Conservation (phyloP, 2,329 filamentous ascomycete species). For the Cladosporium sp. region DNA sequence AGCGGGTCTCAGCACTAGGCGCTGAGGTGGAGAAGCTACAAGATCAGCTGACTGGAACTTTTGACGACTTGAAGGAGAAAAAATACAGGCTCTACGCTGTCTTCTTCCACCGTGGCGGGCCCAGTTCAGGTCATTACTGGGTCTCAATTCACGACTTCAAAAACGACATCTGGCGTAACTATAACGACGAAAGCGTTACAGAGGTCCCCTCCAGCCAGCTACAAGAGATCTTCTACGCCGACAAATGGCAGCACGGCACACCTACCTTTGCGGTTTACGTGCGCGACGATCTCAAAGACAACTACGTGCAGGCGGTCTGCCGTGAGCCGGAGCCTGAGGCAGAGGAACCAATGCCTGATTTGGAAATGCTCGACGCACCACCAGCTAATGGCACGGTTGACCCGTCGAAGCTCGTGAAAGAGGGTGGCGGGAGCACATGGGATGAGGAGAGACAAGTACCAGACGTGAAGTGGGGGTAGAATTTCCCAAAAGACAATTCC, state of each 20-base stretch:
- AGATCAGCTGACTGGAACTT: slow-evolving; percentile 53
- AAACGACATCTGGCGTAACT: slow-evolving; percentile 78
- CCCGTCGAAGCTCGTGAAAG: background rate
- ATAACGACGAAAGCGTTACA: slow-evolving; percentile 83
- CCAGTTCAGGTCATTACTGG: slow-evolving; percentile 79
- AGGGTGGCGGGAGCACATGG: background rate
- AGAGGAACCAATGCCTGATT: background rate
- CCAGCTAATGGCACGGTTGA: background rate
- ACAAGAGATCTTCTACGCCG: slow-evolving; percentile 64
- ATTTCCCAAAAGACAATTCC: background rate
- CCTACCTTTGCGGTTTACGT: slow-evolving; percentile 84
- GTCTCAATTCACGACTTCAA: slow-evolving; percentile 93
- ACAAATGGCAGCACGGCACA: slow-evolving; percentile 61
- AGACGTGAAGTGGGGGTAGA: slow-evolving; percentile 1
- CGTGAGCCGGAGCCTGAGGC: slow-evolving; percentile 13
- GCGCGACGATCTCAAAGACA: slow-evolving; percentile 59
- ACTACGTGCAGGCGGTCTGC: slow-evolving; percentile 48
- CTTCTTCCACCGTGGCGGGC: slow-evolving; percentile 77
- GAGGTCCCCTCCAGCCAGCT: slow-evolving; percentile 50
- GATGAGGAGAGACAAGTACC: background rate
- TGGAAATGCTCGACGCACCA: slow-evolving; percentile 3
- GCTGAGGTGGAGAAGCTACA: slow-evolving; percentile 44
- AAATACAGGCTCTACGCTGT: slow-evolving; percentile 85
- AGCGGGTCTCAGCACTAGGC: slow-evolving; percentile 41
- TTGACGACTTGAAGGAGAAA: slow-evolving; percentile 59